Percentiles rank a stretch among this genome's conserved stretches.
Evolutionary conservation across 2,329 filamentous ascomycete species (phyloP).

Genomic region (Aspergillus oerlinghausenensis): DNA sequence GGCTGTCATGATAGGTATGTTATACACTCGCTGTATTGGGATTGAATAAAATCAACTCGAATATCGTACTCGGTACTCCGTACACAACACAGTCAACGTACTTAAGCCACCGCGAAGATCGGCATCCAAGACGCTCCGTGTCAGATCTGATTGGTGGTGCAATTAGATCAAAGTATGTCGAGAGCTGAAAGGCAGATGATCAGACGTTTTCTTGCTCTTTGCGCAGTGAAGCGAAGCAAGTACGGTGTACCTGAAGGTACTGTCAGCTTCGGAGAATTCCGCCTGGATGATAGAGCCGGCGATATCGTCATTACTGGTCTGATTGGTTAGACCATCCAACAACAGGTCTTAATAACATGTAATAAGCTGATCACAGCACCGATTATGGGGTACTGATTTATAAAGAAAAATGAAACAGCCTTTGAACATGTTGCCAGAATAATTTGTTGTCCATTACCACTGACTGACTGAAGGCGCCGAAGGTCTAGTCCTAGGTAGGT

Average conservation of each 20-base stretch:
- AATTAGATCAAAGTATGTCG: background rate
- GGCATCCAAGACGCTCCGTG: background rate
- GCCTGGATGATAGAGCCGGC: background rate
- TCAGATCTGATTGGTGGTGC: background rate
- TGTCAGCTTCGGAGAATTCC: background rate
- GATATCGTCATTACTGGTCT: background rate
- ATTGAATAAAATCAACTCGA: background rate
- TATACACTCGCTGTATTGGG: background rate
- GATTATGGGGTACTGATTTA: background rate
- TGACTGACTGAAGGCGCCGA: background rate
- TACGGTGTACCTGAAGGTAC: background rate
- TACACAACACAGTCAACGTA: background rate
- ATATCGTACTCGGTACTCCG: background rate
- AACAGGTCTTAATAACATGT: background rate
- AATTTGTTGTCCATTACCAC: background rate
- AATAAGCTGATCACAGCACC: too few relatives aligned
- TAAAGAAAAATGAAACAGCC: background rate
- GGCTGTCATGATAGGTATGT: too few relatives aligned
- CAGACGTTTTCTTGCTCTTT: background rate
- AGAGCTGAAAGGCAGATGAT: background rate
- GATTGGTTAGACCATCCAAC: background rate
- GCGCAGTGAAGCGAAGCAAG: background rate
- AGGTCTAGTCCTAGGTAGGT: background rate
- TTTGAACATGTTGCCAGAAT: background rate
- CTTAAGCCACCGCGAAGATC: background rate